These are phyloP conservation scores for Lactifluus subvellereus DNA, from an alignment of 768 basidiomycete genomes.

Conservation along the genomic window DNA sequence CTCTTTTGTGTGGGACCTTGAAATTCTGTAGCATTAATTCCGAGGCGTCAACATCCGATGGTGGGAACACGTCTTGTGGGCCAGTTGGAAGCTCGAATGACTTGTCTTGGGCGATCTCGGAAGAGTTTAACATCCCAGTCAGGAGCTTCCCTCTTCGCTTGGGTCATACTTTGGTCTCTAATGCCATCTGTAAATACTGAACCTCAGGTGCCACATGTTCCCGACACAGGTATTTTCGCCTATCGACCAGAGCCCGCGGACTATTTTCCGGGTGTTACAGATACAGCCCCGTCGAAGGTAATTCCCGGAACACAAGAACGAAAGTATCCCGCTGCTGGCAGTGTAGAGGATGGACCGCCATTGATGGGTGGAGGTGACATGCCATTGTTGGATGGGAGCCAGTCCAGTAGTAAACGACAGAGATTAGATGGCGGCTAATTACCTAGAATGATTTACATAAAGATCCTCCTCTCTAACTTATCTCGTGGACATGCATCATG, in stretches of 20 bases:
- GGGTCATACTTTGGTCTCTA: not conserved
- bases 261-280: constrained; percentile 9
- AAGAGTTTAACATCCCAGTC: constrained; percentile 18
- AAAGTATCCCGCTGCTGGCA: not conserved
- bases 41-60: not conserved
- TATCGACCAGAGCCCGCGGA: constrained; percentile 8
- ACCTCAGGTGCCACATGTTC: constrained; percentile 7
- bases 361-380: constrained; percentile 1
- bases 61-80: not conserved
- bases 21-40: constrained; percentile 32
- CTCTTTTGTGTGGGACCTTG: constrained; percentile 43
- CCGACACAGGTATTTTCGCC: not conserved
- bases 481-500: not conserved
- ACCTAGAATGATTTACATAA: not conserved
- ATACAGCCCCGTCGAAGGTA: not conserved
- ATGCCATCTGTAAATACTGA: not conserved
- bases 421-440: constrained; percentile 8
- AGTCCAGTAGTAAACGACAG: constrained; percentile 4
- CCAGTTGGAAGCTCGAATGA: constrained; percentile 4
- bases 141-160: constrained; percentile 5
- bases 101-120: constrained; percentile 23
- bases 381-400: not conserved
- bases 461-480: too few species aligned
- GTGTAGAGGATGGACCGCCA: not conserved
- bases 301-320: not conserved